Conservation (phyloP, 495 filamentous ascomycete genomes). For the Cudoniella acicularis region DNA sequence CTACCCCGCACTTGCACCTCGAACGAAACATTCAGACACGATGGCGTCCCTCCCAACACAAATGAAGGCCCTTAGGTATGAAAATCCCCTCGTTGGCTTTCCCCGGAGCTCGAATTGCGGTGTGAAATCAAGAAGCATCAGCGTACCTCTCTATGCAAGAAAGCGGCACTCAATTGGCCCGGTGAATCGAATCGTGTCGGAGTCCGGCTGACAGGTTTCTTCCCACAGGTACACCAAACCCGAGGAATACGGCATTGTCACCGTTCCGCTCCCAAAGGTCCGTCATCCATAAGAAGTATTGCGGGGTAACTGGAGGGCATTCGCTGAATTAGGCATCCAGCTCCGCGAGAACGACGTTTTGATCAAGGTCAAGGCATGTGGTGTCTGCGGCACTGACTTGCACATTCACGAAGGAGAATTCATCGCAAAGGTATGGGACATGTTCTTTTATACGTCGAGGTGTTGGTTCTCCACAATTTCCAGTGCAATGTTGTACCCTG, state of each 20-base stretch:
- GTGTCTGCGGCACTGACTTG: conserved; percentile 55
- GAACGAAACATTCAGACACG: conserved; percentile 8
- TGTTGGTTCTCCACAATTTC: conserved; percentile 7
- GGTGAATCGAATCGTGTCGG: conserved; percentile 15
- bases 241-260: conserved; percentile 52
- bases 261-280: conserved; percentile 56
- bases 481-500: conserved; percentile 2
- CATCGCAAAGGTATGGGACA: conserved; percentile 48
- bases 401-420: conserved; percentile 67
- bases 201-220: conserved; percentile 2
- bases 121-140: not conserved
- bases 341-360: conserved; percentile 25
- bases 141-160: not conserved
- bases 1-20: not conserved
- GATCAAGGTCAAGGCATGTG: conserved; percentile 63
- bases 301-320: not conserved
- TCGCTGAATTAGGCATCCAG: not conserved
- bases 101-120: not conserved
- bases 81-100: conserved; percentile 21
- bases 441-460: conserved; percentile 19
- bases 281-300: conserved; percentile 48
- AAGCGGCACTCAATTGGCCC: not conserved
- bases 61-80: conserved; percentile 58
- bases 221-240: conserved; percentile 57
- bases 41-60: conserved; percentile 44